Conservation (phyloP, 768 basidiomycete species). For the Guyanaporus albipodus region DNA sequence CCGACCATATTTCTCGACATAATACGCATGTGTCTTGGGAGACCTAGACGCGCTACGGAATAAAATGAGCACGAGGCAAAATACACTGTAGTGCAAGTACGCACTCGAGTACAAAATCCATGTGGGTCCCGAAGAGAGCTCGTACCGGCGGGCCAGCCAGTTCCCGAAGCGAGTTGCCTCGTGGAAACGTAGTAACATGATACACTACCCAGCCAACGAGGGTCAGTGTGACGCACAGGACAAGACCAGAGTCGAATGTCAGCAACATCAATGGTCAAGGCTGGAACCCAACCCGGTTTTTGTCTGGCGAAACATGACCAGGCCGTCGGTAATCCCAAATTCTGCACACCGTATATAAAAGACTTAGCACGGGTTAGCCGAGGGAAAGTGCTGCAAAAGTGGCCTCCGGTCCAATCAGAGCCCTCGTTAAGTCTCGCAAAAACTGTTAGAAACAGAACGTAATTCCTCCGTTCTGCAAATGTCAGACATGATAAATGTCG, state of each 20-base stretch:
- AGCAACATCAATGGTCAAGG: too few relatives aligned
- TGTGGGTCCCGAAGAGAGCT: constrained; percentile 50
- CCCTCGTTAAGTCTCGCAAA: too few relatives aligned
- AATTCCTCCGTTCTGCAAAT: too few relatives aligned
- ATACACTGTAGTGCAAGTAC: constrained; percentile 17
- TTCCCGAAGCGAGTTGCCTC: constrained; percentile 43
- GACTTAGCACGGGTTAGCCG: too few relatives aligned
- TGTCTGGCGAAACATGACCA: too few relatives aligned
- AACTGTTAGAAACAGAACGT: too few relatives aligned
- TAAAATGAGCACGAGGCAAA: background rate
- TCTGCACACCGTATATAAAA: too few relatives aligned
- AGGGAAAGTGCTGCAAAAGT: too few relatives aligned
- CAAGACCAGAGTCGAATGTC: constrained; percentile 5
- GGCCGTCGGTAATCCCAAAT: too few relatives aligned
- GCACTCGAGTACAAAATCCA: constrained; percentile 56
- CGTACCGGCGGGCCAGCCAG: constrained; percentile 59
- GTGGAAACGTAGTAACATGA: constrained; percentile 24
- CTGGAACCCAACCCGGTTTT: too few relatives aligned
- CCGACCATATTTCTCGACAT: constrained; percentile 59
- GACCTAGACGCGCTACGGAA: constrained; percentile 50
- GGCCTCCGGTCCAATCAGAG: too few relatives aligned
- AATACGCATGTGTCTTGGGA: constrained; percentile 48
- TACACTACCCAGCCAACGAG: constrained; percentile 24
- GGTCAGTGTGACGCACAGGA: constrained; percentile 6
- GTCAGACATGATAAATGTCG: too few relatives aligned